phyloP scores from a whole-genome alignment of 129 eudicot species.

The Logfia minima region DNA sequence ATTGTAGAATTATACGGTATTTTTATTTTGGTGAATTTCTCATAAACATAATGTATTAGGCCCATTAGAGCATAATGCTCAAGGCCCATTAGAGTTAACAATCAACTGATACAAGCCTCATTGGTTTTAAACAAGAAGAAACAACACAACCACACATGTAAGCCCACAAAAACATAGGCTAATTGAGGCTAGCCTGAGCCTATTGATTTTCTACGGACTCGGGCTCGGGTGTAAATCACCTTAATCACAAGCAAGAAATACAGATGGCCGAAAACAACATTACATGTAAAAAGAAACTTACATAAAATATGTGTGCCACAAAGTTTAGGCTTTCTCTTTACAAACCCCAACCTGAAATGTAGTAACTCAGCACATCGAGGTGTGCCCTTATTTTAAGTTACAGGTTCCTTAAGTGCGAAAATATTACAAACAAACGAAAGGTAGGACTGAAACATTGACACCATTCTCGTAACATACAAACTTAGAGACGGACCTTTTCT shows the following conservation, averaged over 20 bases:
- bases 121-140: neutral
- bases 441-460: slow-evolving; percentile 21
- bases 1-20: too few relatives aligned
- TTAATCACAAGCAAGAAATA: too few relatives aligned
- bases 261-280: slow-evolving; percentile 6
- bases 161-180: neutral
- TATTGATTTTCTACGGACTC: neutral
- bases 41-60: neutral
- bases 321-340: slow-evolving; percentile 37
- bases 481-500: slow-evolving; percentile 34
- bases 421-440: slow-evolving; percentile 22
- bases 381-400: slow-evolving; percentile 43
- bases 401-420: slow-evolving; percentile 30
- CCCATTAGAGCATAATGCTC: neutral
- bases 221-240: neutral
- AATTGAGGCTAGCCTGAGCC: neutral
- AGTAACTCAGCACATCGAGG: slow-evolving; percentile 31
- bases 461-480: slow-evolving; percentile 22
- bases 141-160: neutral
- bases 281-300: slow-evolving; percentile 31
- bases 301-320: slow-evolving; percentile 33
- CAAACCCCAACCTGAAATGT: slow-evolving; percentile 35
- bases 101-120: neutral
- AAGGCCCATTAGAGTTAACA: neutral
- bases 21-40: too few relatives aligned